Base-by-base conservation (phyloP, 192 early-diverging fungal genomes). In the Podila verticillata region DNA sequence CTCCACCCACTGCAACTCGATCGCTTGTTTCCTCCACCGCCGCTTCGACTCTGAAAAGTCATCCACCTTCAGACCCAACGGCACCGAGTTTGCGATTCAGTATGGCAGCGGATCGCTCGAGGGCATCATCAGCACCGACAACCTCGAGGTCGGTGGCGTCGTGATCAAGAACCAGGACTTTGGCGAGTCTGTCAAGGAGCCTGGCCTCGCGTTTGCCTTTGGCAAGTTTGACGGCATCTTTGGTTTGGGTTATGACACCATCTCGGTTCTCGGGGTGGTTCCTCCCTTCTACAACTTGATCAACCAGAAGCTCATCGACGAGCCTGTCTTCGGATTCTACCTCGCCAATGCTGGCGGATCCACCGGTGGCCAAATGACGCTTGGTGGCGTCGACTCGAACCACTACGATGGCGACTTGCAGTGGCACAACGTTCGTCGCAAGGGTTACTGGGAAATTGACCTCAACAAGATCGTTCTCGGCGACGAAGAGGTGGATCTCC, bases 211-310 rank as follows among this genome's bases (percentile, higher is more conserved):
- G 2, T 99, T 98, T 89, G 94, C 93, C 2, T 92, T 97, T 71
- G 96, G 95, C 24, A 84, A 91, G n/a, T 99, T 98, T 72, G 98
- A 99, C 81, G 98, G 98, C 22, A 99, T 99, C 78, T 88, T 98
- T 60, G 97, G 97, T 13, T 84, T 98, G 19, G 96, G 88, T n/a
- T 94, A 95, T 70, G 92, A 96, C 68, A 91, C 86, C 61, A 98
- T 98, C 81, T 91, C 96, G 9, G 96, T 99, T 31, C 81, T 93
- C 35, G 84, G 88, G 31, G 94, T 95, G 15, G 95, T 96, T 54
- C 98, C 98, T 19, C 98, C 98, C 7, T 95, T 99, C 83, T 99
- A 98, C 82, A 89, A 92, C 66, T 92, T 98, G 90, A 88, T 98
- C 36, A 88, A 97, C 65, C 82, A 89, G 72, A 88, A 90, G 68